Percentiles rank a stretch among this genome's conserved stretches.
phyloP scores from a whole-genome alignment of 768 basidiomycete species.

The Leccinum uliginosum region DNA sequence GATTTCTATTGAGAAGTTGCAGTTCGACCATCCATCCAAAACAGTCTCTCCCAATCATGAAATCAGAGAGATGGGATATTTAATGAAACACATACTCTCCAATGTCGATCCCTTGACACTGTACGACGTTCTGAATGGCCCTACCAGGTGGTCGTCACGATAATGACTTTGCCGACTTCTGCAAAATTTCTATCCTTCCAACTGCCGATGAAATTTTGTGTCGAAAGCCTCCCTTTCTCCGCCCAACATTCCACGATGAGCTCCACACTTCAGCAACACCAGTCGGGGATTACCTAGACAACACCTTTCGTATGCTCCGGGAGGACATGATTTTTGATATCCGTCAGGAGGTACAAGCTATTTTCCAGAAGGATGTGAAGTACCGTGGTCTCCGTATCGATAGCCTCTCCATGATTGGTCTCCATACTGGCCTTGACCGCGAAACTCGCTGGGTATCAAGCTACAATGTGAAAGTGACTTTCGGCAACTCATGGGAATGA shows the following conservation, averaged over 20 bases:
- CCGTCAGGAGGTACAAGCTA: constrained; percentile 47
- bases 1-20: constrained; percentile 37
- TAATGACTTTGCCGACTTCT: constrained; percentile 60
- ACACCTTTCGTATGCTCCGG: constrained; percentile 59
- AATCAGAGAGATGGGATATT: constrained; percentile 32
- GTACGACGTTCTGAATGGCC: constrained; percentile 23
- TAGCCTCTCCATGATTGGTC: constrained; percentile 31
- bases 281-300: constrained; percentile 49
- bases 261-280: constrained; percentile 25
- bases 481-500: constrained; percentile 29
- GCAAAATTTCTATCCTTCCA: constrained; percentile 54
- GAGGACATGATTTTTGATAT: constrained; percentile 63
- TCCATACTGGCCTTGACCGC: constrained; percentile 29
- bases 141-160: constrained; percentile 70
- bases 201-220: constrained; percentile 55
- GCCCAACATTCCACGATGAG: constrained; percentile 30
- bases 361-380: constrained; percentile 32
- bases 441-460: constrained; percentile 38
- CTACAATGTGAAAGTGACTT: constrained; percentile 35
- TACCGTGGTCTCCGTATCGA: constrained; percentile 32
- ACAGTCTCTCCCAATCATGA: constrained; percentile 18
- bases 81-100: constrained; percentile 38
- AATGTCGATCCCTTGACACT: constrained; percentile 14
- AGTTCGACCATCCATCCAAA: constrained; percentile 23
- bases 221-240: constrained; percentile 45